Base-by-base conservation (phyloP, 768 basidiomycete genomes). In the Suillus placidus region DNA sequence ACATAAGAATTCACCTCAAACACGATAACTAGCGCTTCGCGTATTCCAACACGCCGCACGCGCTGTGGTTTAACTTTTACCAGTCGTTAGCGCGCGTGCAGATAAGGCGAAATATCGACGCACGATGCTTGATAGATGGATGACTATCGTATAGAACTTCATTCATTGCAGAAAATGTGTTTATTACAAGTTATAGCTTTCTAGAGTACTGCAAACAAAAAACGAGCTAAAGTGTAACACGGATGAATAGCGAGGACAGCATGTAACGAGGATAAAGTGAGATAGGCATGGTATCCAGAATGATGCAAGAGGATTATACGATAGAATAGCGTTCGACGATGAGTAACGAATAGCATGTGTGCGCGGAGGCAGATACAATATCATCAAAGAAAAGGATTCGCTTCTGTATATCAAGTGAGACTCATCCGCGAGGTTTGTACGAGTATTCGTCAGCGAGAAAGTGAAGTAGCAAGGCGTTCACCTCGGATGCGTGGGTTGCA, bases 401-500 rank as follows among this genome's bases (percentile, higher is more conserved):
- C 1, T 6, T 14, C 35, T 37, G 26, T 55, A 35, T 62, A 35
- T 26, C 37, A 32, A 32, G 37, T 37, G 12, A 42, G 6, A 16
- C 26, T 42, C n/a, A 37, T 30, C 13, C 37, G n/a, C 37, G n/a
- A 34, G 38, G 58, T 18, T 60, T 60, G 26, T 60, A 60, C 26
- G 40, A 20, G 40, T 60, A 60, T 13, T 60, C 38, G 12, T 60
- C 30, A 18, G 58, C 26, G 35, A 78, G 69, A 65, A 78, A 78
- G 6, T 51, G 65, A 26, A 77, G 51, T 58, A 78, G 71, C 37
- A 70, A 74, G 20, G 66, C 43, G 57, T 68, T 78, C 57, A 78
- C 78, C 69, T 77, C 69, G 10, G 70, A 62, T 32, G 75, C 68
- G 49, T 79, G 78, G 3, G 77, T 78, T 16, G 77, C 60, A 1